These are phyloP conservation scores for Williopsis jadinii DNA, from an alignment of 1,139 yeast genomes.

Conservation along the genomic window DNA sequence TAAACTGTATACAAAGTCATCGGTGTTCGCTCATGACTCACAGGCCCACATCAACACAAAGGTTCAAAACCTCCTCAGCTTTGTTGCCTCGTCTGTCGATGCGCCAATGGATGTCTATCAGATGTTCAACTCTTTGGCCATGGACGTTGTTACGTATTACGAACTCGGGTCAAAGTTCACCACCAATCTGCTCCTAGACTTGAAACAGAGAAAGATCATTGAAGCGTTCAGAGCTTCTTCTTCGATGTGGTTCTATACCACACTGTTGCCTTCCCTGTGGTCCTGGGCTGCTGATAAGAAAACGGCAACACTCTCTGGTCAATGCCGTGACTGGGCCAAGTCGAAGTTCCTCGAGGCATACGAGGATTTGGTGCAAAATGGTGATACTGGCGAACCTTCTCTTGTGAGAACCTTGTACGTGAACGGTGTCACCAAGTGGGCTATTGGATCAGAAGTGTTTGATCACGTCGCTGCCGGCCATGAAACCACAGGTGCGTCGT, in stretches of 20 bases:
- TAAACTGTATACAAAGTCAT: constrained; percentile 43
- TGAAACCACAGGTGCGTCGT: constrained; percentile 66
- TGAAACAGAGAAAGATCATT: constrained; percentile 37
- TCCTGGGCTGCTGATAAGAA: constrained; percentile 38
- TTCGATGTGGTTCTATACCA: constrained; percentile 66
- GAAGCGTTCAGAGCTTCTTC: constrained; percentile 47
- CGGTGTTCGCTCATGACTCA: constrained; percentile 14
- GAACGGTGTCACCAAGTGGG: constrained; percentile 23
- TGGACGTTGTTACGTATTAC: constrained; percentile 61
- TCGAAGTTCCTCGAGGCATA: constrained; percentile 30
- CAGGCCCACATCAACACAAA: constrained; percentile 20
- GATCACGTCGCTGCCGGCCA: constrained; percentile 66
- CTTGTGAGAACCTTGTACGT: constrained; percentile 14
- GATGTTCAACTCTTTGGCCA: constrained; percentile 61
- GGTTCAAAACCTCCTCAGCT: constrained; percentile 25
- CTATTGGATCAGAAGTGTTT: constrained; percentile 38
- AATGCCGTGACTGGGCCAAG: constrained; percentile 46
- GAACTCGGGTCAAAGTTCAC: constrained; percentile 44
- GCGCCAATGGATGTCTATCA: constrained; percentile 47
- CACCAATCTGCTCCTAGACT: constrained; percentile 34
- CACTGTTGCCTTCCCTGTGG: constrained; percentile 52
- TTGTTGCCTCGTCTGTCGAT: constrained; percentile 9
- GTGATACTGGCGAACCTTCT: constrained; percentile 10
- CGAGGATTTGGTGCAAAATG: constrained; percentile 11
- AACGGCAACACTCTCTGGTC: constrained; percentile 33